Evolutionary conservation across 352 stramenopile genomes (phyloP), one percentile per base, ranked within the genome.

Genomic region (Phytophthora ohioensis): DNA sequence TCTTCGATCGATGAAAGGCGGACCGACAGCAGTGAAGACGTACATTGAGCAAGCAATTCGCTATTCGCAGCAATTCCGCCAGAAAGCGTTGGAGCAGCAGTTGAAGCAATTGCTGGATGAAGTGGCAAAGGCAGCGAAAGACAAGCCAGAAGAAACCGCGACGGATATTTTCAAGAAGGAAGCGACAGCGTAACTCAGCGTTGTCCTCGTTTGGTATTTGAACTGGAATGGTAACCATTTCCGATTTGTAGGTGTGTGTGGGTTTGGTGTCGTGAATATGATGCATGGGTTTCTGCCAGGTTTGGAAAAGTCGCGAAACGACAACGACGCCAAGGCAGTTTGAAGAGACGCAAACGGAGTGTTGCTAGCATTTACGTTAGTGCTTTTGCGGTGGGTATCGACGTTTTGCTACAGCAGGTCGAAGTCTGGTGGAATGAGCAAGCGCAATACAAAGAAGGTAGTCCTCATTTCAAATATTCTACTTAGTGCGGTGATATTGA

Each of bases 41-140:
- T 94, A 95, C 64, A 88, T 93, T 5, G 56, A 81, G 27, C 84
- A 93, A 69, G 85, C 87, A 1, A 90, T 93, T 55, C 56, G 59
- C 2, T 71, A 88, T 59, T 82, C 84, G 8, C 58, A 82, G 59
- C 73, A 91, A 63, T 95, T 93, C 64, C 91, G 91, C 66, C 91
- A 95, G 64, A 66, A 70, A 4, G 57, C 60, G 2, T 67, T 94
- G n/a, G 76, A 90, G 43, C 59, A 65, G 17, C 73, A 91, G 30
- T 64, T 94, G 13, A 65, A 78, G 39, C 61, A 68, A 31, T 67
- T 92, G 27, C 67, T 82, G 49, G 60, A 79, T 31, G 69, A 82
- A 76, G 51, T 79, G 34, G 57, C 30, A 34, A 52, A 64, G 43
- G 12, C 58, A 57, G n/a, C 21, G 8, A 42, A 61, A 13, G 35